Conservation (phyloP, 2,329 filamentous ascomycete genomes). For the Sclerotiophoma versabilis region DNA sequence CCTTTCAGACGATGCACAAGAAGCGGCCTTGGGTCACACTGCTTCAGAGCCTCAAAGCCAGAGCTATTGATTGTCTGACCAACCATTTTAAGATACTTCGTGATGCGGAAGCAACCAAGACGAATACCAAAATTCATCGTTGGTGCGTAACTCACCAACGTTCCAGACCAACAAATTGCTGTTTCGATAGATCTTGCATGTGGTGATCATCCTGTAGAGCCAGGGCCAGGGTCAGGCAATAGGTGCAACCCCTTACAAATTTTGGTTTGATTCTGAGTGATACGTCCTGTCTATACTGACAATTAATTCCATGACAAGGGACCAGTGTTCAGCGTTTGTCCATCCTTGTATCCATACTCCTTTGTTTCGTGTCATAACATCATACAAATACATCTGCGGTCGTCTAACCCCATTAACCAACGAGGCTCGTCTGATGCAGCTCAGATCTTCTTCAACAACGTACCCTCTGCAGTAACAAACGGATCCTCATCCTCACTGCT, state of each 20-base stretch:
- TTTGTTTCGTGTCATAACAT: slow-evolving; percentile 5
- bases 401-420: neutral
- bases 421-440: neutral
- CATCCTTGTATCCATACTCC: neutral
- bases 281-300: slow-evolving; percentile 4
- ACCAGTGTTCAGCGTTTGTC: neutral
- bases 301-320: slow-evolving; percentile 5
- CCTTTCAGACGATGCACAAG: neutral
- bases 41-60: slow-evolving; percentile 9
- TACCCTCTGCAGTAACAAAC: slow-evolving; percentile 11
- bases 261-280: neutral
- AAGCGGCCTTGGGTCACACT: slow-evolving; percentile 3
- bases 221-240: no score
- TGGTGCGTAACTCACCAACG: neutral
- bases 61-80: slow-evolving; percentile 2
- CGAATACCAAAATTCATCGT: neutral
- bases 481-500: slow-evolving; percentile 12
- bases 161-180: neutral
- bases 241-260: neutral
- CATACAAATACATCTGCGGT: slow-evolving; percentile 14
- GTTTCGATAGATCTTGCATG: neutral
- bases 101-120: neutral
- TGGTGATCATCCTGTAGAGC: neutral
- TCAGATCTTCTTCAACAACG: slow-evolving; percentile 10
- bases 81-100: neutral